Base-by-base conservation (phyloP, 305 asterid genomes). In the Solanum hybrid region DNA sequence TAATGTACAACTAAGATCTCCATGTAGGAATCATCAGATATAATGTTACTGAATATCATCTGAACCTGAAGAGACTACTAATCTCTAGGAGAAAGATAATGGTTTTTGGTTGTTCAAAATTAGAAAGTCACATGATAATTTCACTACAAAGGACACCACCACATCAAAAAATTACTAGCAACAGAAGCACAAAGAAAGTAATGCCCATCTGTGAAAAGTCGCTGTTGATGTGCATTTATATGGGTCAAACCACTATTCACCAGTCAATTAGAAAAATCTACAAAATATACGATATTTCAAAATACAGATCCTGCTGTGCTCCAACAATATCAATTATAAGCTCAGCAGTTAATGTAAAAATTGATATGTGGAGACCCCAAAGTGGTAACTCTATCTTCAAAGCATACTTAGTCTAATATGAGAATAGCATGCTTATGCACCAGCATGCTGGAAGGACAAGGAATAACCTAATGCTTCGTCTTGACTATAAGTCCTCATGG, bases 11-110 rank as follows among this genome's bases (percentile, higher is more conserved):
- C 89, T 87, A 91, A 90, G 86, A 84, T 71, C 91, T 79, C 89
- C 91, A 89, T 78, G 90, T 81, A 89, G 87, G 76, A 92, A 90
- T 64, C 93, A 92, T 90, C 91, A 92, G 86, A 87, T 85, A 82
- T 78, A n/a, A 87, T 57, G 78, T 61, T 34, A 75, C 79, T 84
- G 90, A 91, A 42, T 57, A 91, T 64, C 88, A 86, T 91, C 90
- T 89, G 89, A 91, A 86, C 24, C 75, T 37, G 82, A 90, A 83
- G 88, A 34, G 85, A 89, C 42, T 61, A 85, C 89, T 64, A 74
- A 91, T 87, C 90, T 76, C 91, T 80, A 87, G 75, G 76, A 29
- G 83, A 77, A 76, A 34, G 64, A 88, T 26, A 34, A 24, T 61
- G 86, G 67, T 14, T 71, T 29, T 37, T 42, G 46, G 79, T 83